phyloP scores from a whole-genome alignment of 257 asterid genomes.

The Lithospermum erythrorhizon region DNA sequence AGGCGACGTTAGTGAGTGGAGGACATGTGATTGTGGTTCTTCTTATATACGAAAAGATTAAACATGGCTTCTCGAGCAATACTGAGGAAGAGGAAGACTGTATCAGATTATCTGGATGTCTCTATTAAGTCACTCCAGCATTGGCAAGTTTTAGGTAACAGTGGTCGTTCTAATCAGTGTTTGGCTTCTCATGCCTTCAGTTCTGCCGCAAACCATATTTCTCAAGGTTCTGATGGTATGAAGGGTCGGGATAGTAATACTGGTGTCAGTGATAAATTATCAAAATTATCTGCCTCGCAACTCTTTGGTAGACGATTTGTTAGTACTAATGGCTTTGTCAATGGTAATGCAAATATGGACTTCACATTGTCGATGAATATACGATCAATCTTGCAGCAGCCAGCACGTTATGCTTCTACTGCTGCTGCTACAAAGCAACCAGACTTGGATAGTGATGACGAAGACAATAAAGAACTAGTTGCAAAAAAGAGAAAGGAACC shows the following conservation, averaged over 20 bases:
- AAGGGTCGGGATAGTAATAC: conserved; percentile 22
- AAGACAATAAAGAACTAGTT: conserved; percentile 37
- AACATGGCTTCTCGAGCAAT: conserved; percentile 62
- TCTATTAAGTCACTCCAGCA: conserved; percentile 30
- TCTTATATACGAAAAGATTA: conserved; percentile 11
- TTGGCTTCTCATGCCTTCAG: conserved; percentile 23
- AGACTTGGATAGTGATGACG: conserved; percentile 49
- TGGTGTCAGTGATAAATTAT: conserved; percentile 16
- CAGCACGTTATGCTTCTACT: conserved; percentile 45
- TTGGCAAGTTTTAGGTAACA: conserved; percentile 20
- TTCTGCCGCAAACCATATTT: conserved; percentile 24
- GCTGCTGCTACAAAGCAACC: conserved; percentile 64
- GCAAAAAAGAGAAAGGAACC: conserved; percentile 64
- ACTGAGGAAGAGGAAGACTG: conserved; percentile 43
- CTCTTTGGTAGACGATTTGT: conserved; percentile 20
- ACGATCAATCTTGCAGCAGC: conserved; percentile 33
- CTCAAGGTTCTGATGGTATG: conserved; percentile 17
- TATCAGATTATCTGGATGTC: conserved; percentile 39
- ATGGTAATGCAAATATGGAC: conserved; percentile 29
- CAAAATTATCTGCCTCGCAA: conserved; percentile 24
- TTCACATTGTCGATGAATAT: conserved; percentile 22
- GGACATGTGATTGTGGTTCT: conserved; percentile 27
- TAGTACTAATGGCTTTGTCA: conserved; percentile 18
- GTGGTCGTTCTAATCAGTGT: conserved; percentile 23
- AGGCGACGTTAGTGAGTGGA: conserved; percentile 14